These are phyloP conservation scores for Volvox carteri DNA, from an alignment of 163 green algal species.

Conservation along the genomic window DNA sequence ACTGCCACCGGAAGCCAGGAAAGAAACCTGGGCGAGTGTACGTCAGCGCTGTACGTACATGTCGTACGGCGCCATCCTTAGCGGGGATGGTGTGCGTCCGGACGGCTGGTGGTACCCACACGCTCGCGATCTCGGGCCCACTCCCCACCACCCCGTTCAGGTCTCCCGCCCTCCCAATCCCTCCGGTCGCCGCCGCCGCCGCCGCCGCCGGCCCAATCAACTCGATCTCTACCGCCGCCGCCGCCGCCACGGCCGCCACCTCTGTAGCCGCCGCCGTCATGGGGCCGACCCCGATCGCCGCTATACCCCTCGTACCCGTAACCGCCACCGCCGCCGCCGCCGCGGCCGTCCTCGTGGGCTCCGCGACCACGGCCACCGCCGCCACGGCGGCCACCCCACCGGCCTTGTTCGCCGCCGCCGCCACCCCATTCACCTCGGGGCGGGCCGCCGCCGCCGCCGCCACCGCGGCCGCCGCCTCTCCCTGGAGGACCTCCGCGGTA, in stretches of 20 bases:
- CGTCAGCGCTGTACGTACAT: no score
- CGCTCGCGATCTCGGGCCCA: background rate
- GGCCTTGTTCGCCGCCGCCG: background rate
- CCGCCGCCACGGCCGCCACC: background rate
- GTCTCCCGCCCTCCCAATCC: slow-evolving; percentile 14
- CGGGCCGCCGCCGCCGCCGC: background rate
- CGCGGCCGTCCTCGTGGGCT: background rate
- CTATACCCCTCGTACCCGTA: slow-evolving; percentile 4
- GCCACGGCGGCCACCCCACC: background rate
- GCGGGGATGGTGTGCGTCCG: background rate
- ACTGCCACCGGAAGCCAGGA: no score
- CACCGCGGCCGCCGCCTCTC: background rate
- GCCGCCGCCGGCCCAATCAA: slow-evolving; percentile 1
- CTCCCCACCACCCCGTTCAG: background rate
- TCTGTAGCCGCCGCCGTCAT: slow-evolving; percentile 6
- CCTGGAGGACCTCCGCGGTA: background rate
- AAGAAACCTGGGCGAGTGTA: no score
- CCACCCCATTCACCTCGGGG: background rate
- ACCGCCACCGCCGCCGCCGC: slow-evolving; percentile 2
- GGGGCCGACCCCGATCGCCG: background rate
- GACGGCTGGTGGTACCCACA: background rate
- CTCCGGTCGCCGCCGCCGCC: background rate
- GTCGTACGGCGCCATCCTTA: no score
- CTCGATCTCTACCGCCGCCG: background rate
- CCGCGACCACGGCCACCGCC: slow-evolving; percentile 17